A percentile compares a stretch with the other conserved stretches of the same genome.
These are phyloP conservation scores for Linnemannia schmuckeri DNA, from an alignment of 192 early-diverging fungal genomes.

Conservation along the genomic window DNA sequence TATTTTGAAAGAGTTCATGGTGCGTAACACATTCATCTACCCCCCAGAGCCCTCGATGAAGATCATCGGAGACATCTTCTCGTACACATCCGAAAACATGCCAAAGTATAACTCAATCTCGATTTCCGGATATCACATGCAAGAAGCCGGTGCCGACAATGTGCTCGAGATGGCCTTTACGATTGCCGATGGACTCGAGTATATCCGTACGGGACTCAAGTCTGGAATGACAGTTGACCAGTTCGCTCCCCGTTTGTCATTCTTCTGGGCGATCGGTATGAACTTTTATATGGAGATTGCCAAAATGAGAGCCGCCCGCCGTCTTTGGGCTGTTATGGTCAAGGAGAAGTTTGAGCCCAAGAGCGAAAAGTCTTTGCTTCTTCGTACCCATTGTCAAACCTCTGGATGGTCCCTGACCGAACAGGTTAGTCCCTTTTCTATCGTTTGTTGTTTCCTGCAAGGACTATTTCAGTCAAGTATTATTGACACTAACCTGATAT, in stretches of 20 bases:
- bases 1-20: constrained; percentile 96
- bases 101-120: constrained; percentile 96
- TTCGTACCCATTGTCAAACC: constrained; percentile 93
- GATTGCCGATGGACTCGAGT: constrained; percentile 90
- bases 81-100: constrained; percentile 90
- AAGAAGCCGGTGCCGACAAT: constrained; percentile 91
- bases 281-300: constrained; percentile 97
- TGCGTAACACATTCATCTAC: constrained; percentile 94
- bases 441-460: not conserved
- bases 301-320: constrained; percentile 88
- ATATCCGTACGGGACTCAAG: constrained; percentile 78
- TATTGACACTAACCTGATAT: too few species aligned
- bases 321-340: constrained; percentile 86
- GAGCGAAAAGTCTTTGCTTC: constrained; percentile 81
- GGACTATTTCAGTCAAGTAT: not conserved
- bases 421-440: constrained; percentile 62
- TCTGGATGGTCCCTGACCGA: constrained; percentile 94
- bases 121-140: constrained; percentile 96
- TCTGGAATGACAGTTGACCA: constrained; percentile 91
- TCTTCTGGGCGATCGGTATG: constrained; percentile 95
- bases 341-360: constrained; percentile 90
- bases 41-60: constrained; percentile 93
- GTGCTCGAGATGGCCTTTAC: constrained; percentile 95
- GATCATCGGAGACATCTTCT: constrained; percentile 92
- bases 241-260: constrained; percentile 90